These are phyloP conservation scores for Punctularia strigosozonata DNA, from an alignment of 768 basidiomycete species.

Conservation along the genomic window DNA sequence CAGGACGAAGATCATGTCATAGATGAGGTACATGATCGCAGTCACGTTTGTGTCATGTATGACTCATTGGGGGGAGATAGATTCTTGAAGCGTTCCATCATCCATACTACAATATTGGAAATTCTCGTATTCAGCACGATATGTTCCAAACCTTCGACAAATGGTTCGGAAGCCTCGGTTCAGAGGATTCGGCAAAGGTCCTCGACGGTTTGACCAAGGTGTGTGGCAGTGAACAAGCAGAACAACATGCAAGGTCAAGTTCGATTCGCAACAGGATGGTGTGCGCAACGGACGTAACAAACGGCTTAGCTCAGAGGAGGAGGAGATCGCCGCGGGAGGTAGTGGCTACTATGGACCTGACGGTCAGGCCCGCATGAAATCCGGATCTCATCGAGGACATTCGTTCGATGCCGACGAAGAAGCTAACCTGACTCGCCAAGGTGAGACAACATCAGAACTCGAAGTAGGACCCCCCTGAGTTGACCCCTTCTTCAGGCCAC, in stretches of 20 bases:
- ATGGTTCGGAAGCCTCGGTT: constrained; percentile 38
- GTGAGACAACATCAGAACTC: too few relatives aligned
- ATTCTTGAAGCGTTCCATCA: constrained; percentile 61
- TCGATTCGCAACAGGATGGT: constrained; percentile 27
- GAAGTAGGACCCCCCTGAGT: too few relatives aligned
- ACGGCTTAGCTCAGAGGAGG: constrained; percentile 35
- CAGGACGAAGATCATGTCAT: constrained; percentile 33
- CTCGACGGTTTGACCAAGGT: constrained; percentile 45
- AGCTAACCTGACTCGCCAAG: not conserved
- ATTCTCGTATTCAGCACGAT: constrained; percentile 40
- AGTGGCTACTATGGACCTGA: not conserved
- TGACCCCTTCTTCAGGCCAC: too few relatives aligned
- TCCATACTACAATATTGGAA: constrained; percentile 47
- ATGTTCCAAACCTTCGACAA: constrained; percentile 47
- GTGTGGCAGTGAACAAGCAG: too few relatives aligned
- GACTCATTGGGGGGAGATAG: constrained; percentile 14
- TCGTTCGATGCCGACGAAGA: not conserved
- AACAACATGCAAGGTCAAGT: not conserved
- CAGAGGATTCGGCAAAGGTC: constrained; percentile 30
- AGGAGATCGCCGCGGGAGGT: constrained; percentile 1
- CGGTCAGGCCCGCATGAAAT: constrained; percentile 2
- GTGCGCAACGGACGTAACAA: constrained; percentile 47
- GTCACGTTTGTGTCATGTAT: not conserved
- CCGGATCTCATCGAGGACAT: constrained; percentile 7
- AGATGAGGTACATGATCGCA: constrained; percentile 23